Evolutionary conservation across 306 rosid species (phyloP).

Genomic region (Ceratonia siliqua): DNA sequence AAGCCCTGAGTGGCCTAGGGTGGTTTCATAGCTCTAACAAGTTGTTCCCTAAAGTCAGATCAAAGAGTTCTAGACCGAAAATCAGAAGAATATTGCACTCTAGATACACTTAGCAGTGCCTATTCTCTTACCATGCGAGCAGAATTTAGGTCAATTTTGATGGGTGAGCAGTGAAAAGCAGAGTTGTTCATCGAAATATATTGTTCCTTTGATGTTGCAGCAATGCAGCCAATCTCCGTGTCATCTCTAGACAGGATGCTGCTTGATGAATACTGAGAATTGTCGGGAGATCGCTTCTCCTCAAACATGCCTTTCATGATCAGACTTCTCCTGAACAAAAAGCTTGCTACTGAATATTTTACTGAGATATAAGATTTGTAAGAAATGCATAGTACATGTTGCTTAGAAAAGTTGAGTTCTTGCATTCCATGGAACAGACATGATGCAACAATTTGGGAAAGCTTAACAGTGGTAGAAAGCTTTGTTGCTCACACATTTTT

Average conservation of each 20-base stretch:
- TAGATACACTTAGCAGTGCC: background rate
- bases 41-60: background rate
- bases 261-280: conserved; percentile 50
- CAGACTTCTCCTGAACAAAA: conserved; percentile 26
- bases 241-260: conserved; percentile 47
- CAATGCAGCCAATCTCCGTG: conserved; percentile 46
- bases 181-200: conserved; percentile 33
- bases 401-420: conserved; percentile 27
- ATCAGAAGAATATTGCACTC: background rate
- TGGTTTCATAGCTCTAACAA: background rate
- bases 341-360: conserved; percentile 19
- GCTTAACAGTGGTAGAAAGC: conserved; percentile 36
- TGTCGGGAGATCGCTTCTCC: conserved; percentile 43
- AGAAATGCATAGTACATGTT: conserved; percentile 42
- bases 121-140: conserved; percentile 57
- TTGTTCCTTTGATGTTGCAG: conserved; percentile 32
- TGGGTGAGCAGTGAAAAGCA: conserved; percentile 15
- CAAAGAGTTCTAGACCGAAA: background rate
- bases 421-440: conserved; percentile 32
- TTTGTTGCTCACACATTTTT: conserved; percentile 46
- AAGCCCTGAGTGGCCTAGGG: no score
- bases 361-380: conserved; percentile 19
- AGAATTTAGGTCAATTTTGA: conserved; percentile 40
- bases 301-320: conserved; percentile 54
- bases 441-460: conserved; percentile 31